A percentile compares a stretch with the other conserved stretches of the same genome.
These are phyloP conservation scores for Pythium monospermum DNA, from an alignment of 352 stramenopile species.

Conservation along the genomic window DNA sequence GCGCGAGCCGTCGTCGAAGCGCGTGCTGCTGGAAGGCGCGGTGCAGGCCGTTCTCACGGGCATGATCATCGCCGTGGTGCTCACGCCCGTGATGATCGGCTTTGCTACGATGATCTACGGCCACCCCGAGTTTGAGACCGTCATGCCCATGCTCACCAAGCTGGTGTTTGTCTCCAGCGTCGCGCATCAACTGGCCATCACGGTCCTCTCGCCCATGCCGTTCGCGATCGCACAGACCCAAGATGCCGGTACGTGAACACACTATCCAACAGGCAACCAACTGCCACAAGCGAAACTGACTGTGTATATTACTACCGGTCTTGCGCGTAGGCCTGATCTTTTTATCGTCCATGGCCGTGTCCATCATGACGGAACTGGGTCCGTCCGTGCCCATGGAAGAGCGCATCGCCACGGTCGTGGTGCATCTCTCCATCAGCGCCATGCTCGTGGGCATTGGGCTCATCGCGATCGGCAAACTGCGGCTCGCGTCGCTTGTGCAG, in stretches of 20 bases:
- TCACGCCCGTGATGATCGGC: constrained; percentile 64
- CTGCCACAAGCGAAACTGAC: background rate
- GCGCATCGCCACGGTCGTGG: constrained; percentile 88
- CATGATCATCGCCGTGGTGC: constrained; percentile 81
- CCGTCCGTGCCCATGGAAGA: constrained; percentile 43
- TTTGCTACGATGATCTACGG: constrained; percentile 96
- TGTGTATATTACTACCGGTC: background rate
- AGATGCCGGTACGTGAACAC: constrained; percentile 54
- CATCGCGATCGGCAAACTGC: constrained; percentile 85
- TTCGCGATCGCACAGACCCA: constrained; percentile 97
- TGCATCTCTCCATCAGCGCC: constrained; percentile 90
- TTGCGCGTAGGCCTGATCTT: constrained; percentile 87
- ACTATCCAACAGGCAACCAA: background rate
- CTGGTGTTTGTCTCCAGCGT: constrained; percentile 91
- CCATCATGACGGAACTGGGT: constrained; percentile 77
- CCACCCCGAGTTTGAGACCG: constrained; percentile 41
- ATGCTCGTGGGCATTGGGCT: constrained; percentile 88
- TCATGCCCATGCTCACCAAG: constrained; percentile 79
- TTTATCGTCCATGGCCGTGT: constrained; percentile 89
- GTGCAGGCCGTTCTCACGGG: constrained; percentile 78
- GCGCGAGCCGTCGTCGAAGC: background rate
- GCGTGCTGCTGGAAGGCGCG: constrained; percentile 30
- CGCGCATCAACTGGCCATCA: constrained; percentile 94
- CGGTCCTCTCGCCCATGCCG: constrained; percentile 83
- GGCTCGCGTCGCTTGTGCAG: constrained; percentile 92